These are phyloP conservation scores for Camellia sinensis DNA, from an alignment of 148 eudicot species.

Conservation along the genomic window DNA sequence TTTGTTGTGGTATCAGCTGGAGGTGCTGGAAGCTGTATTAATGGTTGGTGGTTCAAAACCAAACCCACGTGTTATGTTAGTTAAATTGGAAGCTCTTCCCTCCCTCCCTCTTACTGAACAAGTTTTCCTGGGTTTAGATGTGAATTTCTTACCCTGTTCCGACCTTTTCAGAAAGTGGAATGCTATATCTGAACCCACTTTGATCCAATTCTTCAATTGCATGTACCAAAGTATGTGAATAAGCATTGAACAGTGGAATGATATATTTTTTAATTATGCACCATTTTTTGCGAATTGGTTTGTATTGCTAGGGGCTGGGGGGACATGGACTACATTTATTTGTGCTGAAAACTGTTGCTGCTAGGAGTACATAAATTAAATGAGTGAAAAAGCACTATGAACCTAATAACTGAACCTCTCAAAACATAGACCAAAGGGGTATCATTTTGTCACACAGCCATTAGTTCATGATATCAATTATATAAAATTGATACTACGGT, in stretches of 20 bases:
- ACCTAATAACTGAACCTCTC: background rate
- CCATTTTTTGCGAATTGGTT: background rate
- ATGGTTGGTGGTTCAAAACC: background rate
- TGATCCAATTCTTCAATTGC: background rate
- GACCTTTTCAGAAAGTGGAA: background rate
- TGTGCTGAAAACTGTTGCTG: background rate
- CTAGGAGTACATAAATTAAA: background rate
- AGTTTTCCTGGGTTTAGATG: background rate
- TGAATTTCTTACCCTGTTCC: background rate
- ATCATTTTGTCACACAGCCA: background rate
- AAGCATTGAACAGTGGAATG: background rate
- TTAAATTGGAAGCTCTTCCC: background rate
- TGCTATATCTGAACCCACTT: background rate
- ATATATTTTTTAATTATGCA: background rate
- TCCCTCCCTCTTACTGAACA: background rate
- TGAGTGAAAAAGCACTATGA: background rate
- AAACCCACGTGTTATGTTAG: background rate
- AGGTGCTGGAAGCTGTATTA: background rate
- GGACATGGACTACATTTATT: background rate
- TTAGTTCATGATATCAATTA: background rate
- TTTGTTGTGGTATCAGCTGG: constrained; percentile 3
- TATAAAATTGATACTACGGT: background rate
- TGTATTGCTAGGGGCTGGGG: background rate
- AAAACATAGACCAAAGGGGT: background rate
- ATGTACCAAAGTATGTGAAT: background rate